Conservation (phyloP, 306 rosid species). For the Glycyrrhiza uralensis region DNA sequence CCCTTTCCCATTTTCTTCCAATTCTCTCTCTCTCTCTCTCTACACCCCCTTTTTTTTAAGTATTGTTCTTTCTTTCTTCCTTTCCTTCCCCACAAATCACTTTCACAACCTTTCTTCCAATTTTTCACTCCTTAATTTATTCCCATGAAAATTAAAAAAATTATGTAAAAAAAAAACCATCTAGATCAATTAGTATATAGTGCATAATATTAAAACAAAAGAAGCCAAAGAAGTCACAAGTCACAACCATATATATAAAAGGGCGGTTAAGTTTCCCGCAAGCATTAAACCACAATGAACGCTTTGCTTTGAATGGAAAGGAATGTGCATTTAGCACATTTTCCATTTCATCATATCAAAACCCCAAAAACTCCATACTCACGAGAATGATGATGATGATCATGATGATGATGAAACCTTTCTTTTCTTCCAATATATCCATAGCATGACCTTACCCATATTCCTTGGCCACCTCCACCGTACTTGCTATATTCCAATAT, state of each 20-base stretch:
- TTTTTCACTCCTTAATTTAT: slow-evolving; percentile 16
- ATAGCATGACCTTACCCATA: slow-evolving; percentile 18
- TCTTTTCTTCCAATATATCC: slow-evolving; percentile 32
- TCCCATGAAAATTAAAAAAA: background rate
- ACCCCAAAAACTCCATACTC: background rate
- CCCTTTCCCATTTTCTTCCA: background rate
- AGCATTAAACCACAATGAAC: slow-evolving; percentile 42
- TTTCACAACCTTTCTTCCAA: slow-evolving; percentile 31
- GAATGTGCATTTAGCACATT: slow-evolving; percentile 10
- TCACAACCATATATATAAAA: background rate
- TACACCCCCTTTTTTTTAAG: background rate
- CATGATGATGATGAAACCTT: too few species aligned
- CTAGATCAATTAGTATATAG: background rate
- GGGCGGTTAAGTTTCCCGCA: slow-evolving; percentile 43
- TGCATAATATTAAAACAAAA: slow-evolving; percentile 13
- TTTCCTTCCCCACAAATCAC: slow-evolving; percentile 27
- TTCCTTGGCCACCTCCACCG: slow-evolving; percentile 19
- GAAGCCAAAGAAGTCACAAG: slow-evolving; percentile 10
- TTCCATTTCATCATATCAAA: slow-evolving; percentile 2
- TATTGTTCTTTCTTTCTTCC: background rate
- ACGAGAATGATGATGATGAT: slow-evolving; percentile 26
- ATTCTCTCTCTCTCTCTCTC: background rate
- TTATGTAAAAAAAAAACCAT: background rate
- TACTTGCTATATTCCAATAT: slow-evolving; percentile 5
- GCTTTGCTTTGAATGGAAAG: slow-evolving; percentile 64